Evolutionary conservation across 495 filamentous ascomycete genomes (phyloP), one percentile per base, ranked within the genome.

Genomic region (Trichoderma parareesei): DNA sequence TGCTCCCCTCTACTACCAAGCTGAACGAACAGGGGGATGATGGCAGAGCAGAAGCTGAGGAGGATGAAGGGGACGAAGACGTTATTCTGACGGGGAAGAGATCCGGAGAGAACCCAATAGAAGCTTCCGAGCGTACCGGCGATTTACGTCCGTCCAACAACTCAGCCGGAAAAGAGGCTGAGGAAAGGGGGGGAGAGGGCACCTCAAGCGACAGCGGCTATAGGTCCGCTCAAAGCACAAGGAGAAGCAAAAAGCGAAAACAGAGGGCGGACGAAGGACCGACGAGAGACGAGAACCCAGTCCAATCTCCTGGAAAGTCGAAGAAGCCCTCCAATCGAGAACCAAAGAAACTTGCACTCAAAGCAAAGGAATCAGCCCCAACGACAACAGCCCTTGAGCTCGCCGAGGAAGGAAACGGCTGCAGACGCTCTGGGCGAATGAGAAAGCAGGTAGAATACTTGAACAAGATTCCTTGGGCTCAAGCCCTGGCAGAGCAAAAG

Each of bases 1-100:
- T 37, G 49, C 33, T 35, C 10, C 49, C 49, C 4, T 27, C 49
- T 35, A 4, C 49, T 35, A 4, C 49, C 20, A 57, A 57, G 49
- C 8, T 6, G 3, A n/a, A 35, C 20, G 33, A 61, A 61, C 55
- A 69, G 20, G 69, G 68, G 27, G 61, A 37, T 4, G 55, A 68
- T 41, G 55, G 68, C 13, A 72, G 73, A 11, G 74, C 73, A 18
- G 46, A 49, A 0, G 43, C 11, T 35, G 66, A 46, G 18, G 65
- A 70, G 16, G 69, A 70, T 18, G 61, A 37, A 2, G 61, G 65
- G 49, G 64, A 69, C 13, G 73, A 74, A 10, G 75, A 76, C 53
- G 72, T 72, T 27, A 62, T 77, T 38, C 66, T 76, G 2, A 64
- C 68, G 33, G 74, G 67, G 18, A 57, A 57, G 8, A 57, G 20